phyloP scores from a whole-genome alignment of 179 eudicot species.

The Patellifolia procumbens region DNA sequence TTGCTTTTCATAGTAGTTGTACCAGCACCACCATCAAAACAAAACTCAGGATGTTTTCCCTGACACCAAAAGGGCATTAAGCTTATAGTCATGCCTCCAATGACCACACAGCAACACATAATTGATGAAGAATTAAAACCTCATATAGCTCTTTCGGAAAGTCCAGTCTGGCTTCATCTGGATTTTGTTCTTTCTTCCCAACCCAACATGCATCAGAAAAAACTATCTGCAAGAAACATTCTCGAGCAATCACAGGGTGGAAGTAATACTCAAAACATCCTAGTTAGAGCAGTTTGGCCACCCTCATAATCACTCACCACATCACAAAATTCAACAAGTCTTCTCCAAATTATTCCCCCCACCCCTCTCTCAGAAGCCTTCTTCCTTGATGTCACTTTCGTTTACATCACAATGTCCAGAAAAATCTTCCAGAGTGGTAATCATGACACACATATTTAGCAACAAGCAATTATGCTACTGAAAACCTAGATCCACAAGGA shows the following conservation, averaged over 20 bases:
- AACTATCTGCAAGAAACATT: constrained; percentile 55
- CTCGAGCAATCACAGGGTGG: constrained; percentile 5
- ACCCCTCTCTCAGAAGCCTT: not conserved
- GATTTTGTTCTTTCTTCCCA: constrained; percentile 87
- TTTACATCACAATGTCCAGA: not conserved
- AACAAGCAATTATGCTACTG: not conserved
- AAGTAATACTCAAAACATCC: constrained; percentile 1
- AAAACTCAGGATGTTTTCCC: constrained; percentile 50
- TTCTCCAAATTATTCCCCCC: not conserved
- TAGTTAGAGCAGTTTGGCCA: not conserved
- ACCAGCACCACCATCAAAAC: constrained; percentile 93
- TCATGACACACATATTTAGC: not conserved
- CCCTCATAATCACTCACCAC: constrained; percentile 4
- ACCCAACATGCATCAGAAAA: constrained; percentile 98
- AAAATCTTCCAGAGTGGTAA: not conserved
- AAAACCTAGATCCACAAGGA: not conserved
- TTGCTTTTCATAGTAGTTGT: constrained; percentile 42
- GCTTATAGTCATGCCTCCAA: constrained; percentile 6
- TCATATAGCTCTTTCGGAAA: constrained; percentile 69
- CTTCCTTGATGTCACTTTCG: not conserved
- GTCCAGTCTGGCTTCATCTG: constrained; percentile 70
- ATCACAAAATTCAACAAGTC: not conserved
- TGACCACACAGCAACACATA: constrained; percentile 12
- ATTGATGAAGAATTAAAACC: constrained; percentile 36
- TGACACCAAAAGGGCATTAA: constrained; percentile 25